Evolutionary conservation across 768 basidiomycete species (phyloP).

Genomic region (Ramaria sp.): DNA sequence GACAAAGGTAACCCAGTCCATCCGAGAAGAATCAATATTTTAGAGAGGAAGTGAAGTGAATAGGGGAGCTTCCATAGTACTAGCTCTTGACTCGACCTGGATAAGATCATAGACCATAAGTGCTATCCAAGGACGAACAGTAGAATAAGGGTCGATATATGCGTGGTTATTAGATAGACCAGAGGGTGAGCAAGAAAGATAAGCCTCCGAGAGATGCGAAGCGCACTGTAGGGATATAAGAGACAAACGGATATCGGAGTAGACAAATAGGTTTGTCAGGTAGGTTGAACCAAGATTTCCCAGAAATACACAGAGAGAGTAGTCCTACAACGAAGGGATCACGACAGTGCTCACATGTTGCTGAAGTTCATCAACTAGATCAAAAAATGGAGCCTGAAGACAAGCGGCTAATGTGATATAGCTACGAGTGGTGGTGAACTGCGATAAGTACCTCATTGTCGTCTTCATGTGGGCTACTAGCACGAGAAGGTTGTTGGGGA

Average conservation of each 20-base stretch:
- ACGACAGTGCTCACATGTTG: constrained; percentile 43
- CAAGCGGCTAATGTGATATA: background rate
- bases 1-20: too few relatives aligned
- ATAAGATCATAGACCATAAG: too few relatives aligned
- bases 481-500: constrained; percentile 29
- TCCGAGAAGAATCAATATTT: too few relatives aligned
- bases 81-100: too few relatives aligned
- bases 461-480: constrained; percentile 35
- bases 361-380: constrained; percentile 76
- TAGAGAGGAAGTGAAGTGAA: too few relatives aligned
- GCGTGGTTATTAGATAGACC: background rate
- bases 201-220: too few relatives aligned
- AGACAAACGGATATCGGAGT: too few relatives aligned
- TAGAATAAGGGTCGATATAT: background rate
- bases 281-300: background rate
- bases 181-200: background rate
- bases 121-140: too few relatives aligned
- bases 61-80: too few relatives aligned
- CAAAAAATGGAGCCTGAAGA: constrained; percentile 49
- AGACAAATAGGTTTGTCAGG: background rate
- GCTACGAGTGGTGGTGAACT: background rate
- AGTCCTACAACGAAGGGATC: too few relatives aligned
- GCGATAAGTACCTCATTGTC: constrained; percentile 24
- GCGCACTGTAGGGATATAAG: too few relatives aligned
- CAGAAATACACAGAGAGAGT: background rate